A percentile compares a stretch with the other conserved stretches of the same genome.
Evolutionary conservation across 108 stramenopile species (phyloP).

Genomic region (Nitzschia inconspicua): DNA sequence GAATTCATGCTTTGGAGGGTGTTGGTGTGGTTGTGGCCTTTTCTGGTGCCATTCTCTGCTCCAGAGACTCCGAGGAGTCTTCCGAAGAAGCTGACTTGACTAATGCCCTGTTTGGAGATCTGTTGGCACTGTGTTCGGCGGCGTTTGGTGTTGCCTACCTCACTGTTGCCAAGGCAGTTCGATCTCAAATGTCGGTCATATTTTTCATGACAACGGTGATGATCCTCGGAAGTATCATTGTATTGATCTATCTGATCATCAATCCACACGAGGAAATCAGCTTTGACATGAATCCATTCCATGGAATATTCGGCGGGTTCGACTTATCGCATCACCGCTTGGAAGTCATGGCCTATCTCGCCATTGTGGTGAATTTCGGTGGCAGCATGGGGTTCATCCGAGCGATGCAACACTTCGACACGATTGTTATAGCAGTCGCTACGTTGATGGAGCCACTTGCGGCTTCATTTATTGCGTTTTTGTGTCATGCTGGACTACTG

Average conservation of each 20-base stretch:
- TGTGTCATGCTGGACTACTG: slow-evolving; percentile 26
- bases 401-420: slow-evolving; percentile 65
- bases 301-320: slow-evolving; percentile 58
- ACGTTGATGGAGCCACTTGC: slow-evolving; percentile 40
- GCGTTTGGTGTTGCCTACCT: slow-evolving; percentile 31
- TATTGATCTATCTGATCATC: slow-evolving; percentile 29
- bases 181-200: slow-evolving; percentile 25
- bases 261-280: slow-evolving; percentile 7
- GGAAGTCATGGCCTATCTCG: slow-evolving; percentile 45
- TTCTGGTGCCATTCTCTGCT: slow-evolving; percentile 53
- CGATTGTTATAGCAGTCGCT: slow-evolving; percentile 43
- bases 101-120: slow-evolving; percentile 40
- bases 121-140: slow-evolving; percentile 39
- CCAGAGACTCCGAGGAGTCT: slow-evolving; percentile 26
- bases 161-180: slow-evolving; percentile 48
- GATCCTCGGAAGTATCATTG: slow-evolving; percentile 28
- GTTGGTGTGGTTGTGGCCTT: slow-evolving; percentile 54
- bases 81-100: not conserved
- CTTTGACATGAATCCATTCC: slow-evolving; percentile 23
- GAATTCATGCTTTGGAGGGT: slow-evolving; percentile 37
- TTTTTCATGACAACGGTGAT: slow-evolving; percentile 65
- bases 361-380: slow-evolving; percentile 45
- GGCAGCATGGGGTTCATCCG: slow-evolving; percentile 66
- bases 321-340: slow-evolving; percentile 38
- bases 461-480: slow-evolving; percentile 31